Conservation (phyloP, 108 stramenopile genomes). For the Cylindrotheca fusiformis region DNA sequence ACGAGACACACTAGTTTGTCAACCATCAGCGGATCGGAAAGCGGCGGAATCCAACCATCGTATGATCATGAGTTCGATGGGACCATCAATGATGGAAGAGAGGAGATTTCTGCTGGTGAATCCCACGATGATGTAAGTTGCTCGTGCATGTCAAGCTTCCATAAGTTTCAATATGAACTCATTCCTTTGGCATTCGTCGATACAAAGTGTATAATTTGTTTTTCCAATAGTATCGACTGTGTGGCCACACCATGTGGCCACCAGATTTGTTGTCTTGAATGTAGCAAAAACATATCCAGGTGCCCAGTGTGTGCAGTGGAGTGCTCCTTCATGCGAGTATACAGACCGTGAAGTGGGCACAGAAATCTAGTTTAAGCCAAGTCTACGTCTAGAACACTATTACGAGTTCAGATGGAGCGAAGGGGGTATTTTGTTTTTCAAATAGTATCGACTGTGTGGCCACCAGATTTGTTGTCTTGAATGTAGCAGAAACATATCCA, state of each 20-base stretch:
- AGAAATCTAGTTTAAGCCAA: no score
- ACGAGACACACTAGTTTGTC: neutral
- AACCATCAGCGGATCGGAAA: neutral
- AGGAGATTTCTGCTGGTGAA: slow-evolving; percentile 5
- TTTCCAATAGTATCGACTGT: slow-evolving; percentile 51
- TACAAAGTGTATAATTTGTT: slow-evolving; percentile 76
- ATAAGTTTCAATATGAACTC: neutral
- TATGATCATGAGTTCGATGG: slow-evolving; percentile 1
- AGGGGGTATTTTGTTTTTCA: slow-evolving; percentile 65
- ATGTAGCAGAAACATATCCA: slow-evolving; percentile 41
- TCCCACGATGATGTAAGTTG: slow-evolving; percentile 13
- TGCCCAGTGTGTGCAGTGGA: slow-evolving; percentile 65
- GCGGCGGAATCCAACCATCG: neutral
- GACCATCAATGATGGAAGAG: neutral
- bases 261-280: slow-evolving; percentile 67
- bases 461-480: slow-evolving; percentile 72
- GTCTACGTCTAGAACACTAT: no score
- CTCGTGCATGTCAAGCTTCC: no score
- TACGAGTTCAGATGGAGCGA: no score
- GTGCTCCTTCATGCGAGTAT: slow-evolving; percentile 69
- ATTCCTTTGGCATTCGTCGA: no score
- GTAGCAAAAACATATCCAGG: slow-evolving; percentile 35
- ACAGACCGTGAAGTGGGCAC: no score
- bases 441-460: slow-evolving; percentile 63
- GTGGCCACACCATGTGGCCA: slow-evolving; percentile 82